Percentiles rank a stretch among this genome's conserved stretches.
These are phyloP conservation scores for Trichoderma asperelloides DNA, from an alignment of 495 filamentous ascomycete species.

Conservation along the genomic window DNA sequence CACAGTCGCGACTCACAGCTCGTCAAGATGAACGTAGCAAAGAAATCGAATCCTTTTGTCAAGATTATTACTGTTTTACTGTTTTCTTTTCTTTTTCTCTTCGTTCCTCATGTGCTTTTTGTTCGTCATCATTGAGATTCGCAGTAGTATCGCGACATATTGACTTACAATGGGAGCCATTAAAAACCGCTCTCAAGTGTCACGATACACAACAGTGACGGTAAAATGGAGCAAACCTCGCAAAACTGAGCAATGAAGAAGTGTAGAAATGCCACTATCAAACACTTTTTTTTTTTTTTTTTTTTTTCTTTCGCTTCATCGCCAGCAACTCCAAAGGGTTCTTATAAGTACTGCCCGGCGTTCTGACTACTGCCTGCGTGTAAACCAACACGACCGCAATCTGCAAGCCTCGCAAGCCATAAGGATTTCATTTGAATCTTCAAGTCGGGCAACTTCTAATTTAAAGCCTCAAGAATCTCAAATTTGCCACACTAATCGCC, in stretches of 20 bases:
- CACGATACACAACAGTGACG: constrained; percentile 5
- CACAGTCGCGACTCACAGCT: too few relatives aligned
- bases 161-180: not conserved
- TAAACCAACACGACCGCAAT: not conserved
- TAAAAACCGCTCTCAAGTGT: not conserved
- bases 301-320: not conserved
- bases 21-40: too few relatives aligned
- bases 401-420: not conserved
- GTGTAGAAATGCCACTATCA: not conserved
- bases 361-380: not conserved
- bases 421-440: not conserved
- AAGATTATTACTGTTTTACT: too few relatives aligned
- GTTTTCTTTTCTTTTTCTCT: too few relatives aligned
- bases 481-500: not conserved
- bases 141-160: not conserved
- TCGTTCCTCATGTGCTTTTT: too few relatives aligned
- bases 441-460: not conserved
- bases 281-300: too few relatives aligned
- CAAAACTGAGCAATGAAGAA: not conserved
- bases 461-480: not conserved
- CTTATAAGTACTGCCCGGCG: not conserved
- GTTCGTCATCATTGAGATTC: not conserved
- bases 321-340: not conserved
- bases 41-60: too few relatives aligned
- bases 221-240: not conserved